Conservation (phyloP, 306 rosid genomes). For the Lathyrus tuberosus region DNA sequence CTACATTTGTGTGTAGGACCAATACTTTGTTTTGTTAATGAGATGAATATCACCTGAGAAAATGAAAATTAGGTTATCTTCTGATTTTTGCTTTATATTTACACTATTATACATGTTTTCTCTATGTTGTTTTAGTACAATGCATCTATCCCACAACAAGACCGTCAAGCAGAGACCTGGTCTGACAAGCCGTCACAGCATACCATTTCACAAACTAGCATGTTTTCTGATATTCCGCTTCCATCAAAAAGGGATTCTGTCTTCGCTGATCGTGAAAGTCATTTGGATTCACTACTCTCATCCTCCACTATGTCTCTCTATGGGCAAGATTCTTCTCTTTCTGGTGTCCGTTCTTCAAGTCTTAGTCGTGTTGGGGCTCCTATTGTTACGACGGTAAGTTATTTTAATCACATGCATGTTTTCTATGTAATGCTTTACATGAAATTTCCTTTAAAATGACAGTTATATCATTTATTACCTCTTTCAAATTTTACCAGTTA, state of each 20-base stretch:
- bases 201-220: constrained; percentile 57
- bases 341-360: constrained; percentile 70
- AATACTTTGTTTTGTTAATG: constrained; percentile 29
- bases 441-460: constrained; percentile 21
- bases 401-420: constrained; percentile 12
- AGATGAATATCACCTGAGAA: constrained; percentile 11
- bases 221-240: constrained; percentile 51
- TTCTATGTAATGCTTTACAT: constrained; percentile 22
- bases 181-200: constrained; percentile 60
- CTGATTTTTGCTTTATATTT: constrained; percentile 14
- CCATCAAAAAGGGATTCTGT: constrained; percentile 71
- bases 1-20: constrained; percentile 8
- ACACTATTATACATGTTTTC: constrained; percentile 17
- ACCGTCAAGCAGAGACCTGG: constrained; percentile 66
- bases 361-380: constrained; percentile 80
- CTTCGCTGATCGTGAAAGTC: constrained; percentile 63
- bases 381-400: constrained; percentile 79
- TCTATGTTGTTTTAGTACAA: constrained; percentile 47
- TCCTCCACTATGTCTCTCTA: constrained; percentile 69
- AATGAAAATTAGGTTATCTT: constrained; percentile 22
- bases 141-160: constrained; percentile 64
- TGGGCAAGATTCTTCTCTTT: constrained; percentile 65
- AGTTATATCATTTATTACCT: constrained; percentile 14
- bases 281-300: constrained; percentile 63
- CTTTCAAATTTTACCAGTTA: constrained; percentile 21